These are phyloP conservation scores for Phylloporus sp. DNA, from an alignment of 768 basidiomycete genomes.

Conservation along the genomic window DNA sequence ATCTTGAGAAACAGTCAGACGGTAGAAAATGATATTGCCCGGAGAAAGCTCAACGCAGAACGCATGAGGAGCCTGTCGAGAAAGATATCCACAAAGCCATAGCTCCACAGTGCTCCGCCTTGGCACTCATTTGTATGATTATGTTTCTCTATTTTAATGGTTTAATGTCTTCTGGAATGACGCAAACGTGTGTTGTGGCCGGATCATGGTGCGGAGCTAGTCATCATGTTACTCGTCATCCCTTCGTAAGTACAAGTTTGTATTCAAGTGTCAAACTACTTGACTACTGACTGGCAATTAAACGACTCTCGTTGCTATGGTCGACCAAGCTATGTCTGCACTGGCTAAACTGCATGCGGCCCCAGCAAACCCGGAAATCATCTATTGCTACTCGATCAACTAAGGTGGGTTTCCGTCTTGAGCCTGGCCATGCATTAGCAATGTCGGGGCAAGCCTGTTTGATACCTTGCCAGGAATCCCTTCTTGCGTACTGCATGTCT, in stretches of 20 bases:
- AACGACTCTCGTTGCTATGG: neutral
- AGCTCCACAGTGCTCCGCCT: neutral
- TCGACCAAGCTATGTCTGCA: neutral
- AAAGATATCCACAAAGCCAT: slow-evolving; percentile 36
- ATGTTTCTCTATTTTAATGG: slow-evolving; percentile 1
- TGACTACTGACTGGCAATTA: neutral
- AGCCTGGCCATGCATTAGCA: neutral
- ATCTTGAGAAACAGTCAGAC: slow-evolving; percentile 44
- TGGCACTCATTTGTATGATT: slow-evolving; percentile 3
- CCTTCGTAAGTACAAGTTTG: too few species aligned
- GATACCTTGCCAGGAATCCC: neutral
- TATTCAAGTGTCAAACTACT: neutral
- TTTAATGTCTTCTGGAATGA: neutral
- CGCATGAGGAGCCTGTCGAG: slow-evolving; percentile 61
- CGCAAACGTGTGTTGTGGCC: neutral
- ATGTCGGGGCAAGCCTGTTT: neutral
- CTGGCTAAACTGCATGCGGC: neutral
- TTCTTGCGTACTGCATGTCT: too few species aligned
- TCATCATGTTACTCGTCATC: too few species aligned
- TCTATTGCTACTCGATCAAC: neutral
- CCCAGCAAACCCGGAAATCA: too few species aligned
- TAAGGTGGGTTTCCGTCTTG: neutral
- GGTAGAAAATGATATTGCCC: slow-evolving; percentile 71
- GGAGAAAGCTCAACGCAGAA: slow-evolving; percentile 72
- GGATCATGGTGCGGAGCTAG: too few species aligned